A percentile compares a stretch with the other conserved stretches of the same genome.
These are phyloP conservation scores for Bryoerythrophyllum caledonicum DNA, from an alignment of 225 moss, liverwort and hornwort genomes.

Conservation along the genomic window DNA sequence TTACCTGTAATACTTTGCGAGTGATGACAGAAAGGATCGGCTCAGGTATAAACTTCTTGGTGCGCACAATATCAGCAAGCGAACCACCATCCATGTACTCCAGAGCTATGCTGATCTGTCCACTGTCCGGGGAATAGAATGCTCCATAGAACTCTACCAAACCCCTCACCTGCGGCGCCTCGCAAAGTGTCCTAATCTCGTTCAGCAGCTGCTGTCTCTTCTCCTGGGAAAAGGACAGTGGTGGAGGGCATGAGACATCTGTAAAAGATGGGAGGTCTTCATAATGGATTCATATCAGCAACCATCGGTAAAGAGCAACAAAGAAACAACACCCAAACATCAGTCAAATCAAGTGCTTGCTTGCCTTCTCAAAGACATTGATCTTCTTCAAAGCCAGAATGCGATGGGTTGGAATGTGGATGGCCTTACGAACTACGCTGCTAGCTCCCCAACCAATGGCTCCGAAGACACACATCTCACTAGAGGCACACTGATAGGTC, in stretches of 20 bases:
- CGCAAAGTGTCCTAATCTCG: constrained; percentile 95
- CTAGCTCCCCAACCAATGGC: constrained; percentile 99
- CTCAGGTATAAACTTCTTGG: constrained; percentile 96
- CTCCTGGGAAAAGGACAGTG: constrained; percentile 60
- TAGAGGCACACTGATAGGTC: constrained; percentile 96
- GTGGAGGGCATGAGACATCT: constrained; percentile 20
- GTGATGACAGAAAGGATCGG: constrained; percentile 96
- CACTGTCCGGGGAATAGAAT: constrained; percentile 97
- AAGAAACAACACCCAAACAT: constrained; percentile 4
- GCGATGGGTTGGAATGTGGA: constrained; percentile 95
- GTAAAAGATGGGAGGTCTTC: not conserved
- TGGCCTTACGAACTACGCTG: constrained; percentile 97
- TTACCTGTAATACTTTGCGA: constrained; percentile 88
- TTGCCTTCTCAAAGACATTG: constrained; percentile 99
- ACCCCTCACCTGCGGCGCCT: constrained; percentile 88
- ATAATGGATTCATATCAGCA: too few species aligned
- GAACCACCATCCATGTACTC: constrained; percentile 99
- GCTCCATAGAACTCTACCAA: constrained; percentile 99
- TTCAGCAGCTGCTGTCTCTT: constrained; percentile 98
- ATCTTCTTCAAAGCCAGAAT: constrained; percentile 99
- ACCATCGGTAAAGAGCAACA: not conserved
- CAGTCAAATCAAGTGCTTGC: constrained; percentile 36
- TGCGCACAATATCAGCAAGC: constrained; percentile 93
- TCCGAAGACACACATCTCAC: constrained; percentile 98
- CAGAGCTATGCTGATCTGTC: constrained; percentile 98